Percentiles rank a stretch among this genome's conserved stretches.
These are phyloP conservation scores for Eutrema japonicum DNA, from an alignment of 345 rosid genomes.

Conservation along the genomic window DNA sequence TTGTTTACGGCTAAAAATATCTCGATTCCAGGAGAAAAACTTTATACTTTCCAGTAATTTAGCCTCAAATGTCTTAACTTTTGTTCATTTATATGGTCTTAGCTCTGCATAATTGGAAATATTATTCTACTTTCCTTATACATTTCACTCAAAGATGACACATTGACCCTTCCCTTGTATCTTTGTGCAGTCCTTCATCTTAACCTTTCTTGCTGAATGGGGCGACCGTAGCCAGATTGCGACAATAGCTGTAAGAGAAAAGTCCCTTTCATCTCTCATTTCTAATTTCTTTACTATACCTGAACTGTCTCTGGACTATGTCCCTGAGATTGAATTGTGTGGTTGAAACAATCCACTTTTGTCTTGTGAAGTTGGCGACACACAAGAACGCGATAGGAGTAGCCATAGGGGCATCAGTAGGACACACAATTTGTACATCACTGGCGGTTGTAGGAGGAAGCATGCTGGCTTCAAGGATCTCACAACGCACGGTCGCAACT, in stretches of 20 bases:
- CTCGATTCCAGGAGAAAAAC: neutral
- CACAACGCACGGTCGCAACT: constrained; percentile 90
- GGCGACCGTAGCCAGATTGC: constrained; percentile 99
- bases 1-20: neutral
- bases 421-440: constrained; percentile 91
- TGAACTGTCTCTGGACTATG: neutral
- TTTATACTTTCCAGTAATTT: neutral
- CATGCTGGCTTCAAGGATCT: constrained; percentile 94
- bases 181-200: constrained; percentile 75
- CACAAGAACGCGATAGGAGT: constrained; percentile 96
- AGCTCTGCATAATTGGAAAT: neutral
- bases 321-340: neutral
- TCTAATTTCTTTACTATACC: neutral
- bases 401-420: constrained; percentile 84
- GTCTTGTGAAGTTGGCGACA: constrained; percentile 77
- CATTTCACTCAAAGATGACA: neutral
- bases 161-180: constrained; percentile 22
- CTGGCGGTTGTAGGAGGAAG: constrained; percentile 98
- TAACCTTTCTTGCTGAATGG: constrained; percentile 99
- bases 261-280: constrained; percentile 12
- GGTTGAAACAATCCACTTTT: constrained; percentile 14
- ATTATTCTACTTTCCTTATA: neutral
- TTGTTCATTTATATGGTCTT: neutral
- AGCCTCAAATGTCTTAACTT: neutral
- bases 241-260: constrained; percentile 90